phyloP scores from a whole-genome alignment of 306 rosid genomes.

The Rubus parviflorus region DNA sequence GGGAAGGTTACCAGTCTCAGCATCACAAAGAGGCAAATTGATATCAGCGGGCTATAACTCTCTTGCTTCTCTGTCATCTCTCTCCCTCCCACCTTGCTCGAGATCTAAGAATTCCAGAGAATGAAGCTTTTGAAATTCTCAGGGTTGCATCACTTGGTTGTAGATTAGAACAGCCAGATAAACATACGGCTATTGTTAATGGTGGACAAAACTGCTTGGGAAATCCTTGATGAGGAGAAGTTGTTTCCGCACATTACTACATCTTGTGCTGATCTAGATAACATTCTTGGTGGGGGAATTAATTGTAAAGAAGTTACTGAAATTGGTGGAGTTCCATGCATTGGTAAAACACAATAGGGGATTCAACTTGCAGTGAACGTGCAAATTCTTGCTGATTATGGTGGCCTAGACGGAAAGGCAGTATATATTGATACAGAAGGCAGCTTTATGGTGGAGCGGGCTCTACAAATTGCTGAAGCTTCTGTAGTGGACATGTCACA shows the following conservation, averaged over 20 bases:
- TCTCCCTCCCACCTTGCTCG: constrained; percentile 62
- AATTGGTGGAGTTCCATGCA: constrained; percentile 96
- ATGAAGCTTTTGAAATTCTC: constrained; percentile 71
- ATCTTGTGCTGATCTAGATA: constrained; percentile 74
- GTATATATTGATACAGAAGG: constrained; percentile 92
- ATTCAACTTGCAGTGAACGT: constrained; percentile 95
- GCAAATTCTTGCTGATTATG: constrained; percentile 76
- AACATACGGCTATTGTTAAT: constrained; percentile 31
- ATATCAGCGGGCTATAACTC: constrained; percentile 71
- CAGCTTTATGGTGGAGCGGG: constrained; percentile 96
- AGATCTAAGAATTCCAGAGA: constrained; percentile 62
- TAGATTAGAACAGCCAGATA: constrained; percentile 50
- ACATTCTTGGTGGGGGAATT: constrained; percentile 88
- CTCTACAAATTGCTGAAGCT: constrained; percentile 86
- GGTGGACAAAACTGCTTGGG: constrained; percentile 94
- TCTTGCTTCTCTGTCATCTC: constrained; percentile 49
- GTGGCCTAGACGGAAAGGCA: constrained; percentile 90
- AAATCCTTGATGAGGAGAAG: constrained; percentile 76
- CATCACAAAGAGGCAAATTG: constrained; percentile 78
- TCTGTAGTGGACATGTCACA: constrained; percentile 70
- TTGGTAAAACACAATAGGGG: constrained; percentile 89
- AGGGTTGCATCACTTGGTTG: constrained; percentile 48
- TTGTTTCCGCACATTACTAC: constrained; percentile 61
- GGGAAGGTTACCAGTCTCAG: constrained; percentile 73
- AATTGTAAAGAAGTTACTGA: constrained; percentile 88